Base-by-base conservation (phyloP, 257 asterid genomes). In the Ophiorrhiza pumila region DNA sequence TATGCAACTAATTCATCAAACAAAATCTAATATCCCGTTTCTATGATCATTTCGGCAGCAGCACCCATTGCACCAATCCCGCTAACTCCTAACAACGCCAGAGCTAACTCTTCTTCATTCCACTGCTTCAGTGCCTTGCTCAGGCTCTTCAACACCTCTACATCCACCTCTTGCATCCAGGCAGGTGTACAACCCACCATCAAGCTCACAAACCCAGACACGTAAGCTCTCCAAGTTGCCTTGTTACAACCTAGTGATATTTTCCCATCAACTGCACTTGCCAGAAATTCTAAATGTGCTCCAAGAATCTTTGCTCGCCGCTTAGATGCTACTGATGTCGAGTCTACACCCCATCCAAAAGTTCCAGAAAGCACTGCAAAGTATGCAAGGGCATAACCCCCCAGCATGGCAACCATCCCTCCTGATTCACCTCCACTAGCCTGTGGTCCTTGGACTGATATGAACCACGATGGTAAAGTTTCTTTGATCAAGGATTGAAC, bases 31-130 rank as follows among this genome's bases (percentile, higher is more conserved):
- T 70, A 31, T 22, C 83, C 90, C 71, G 85, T 47, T 74, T 78
- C 93, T 72, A 94, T 80, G 63, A 91, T 88, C 92, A 91, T 81
- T 82, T 94, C 98, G 11, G 98, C 98, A 66, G 99, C 96, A 60
- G 91, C 87, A 49, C 96, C 99, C 95, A 94, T 89, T 35, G 95
- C 92, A 56, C 73, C 74, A 71, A 90, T 63, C 49, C 99, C 99
- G 74, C 97, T 72, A 17, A 88, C 68, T 69, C 90, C 96, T 71
- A 94, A 85, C 72, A 94, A 76, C 2, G 91, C 90, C 87, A 91
- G 65, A 75, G 91, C 97, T 80, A 91, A 68, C 79, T 91, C 97
- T 64, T 86, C 97, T 84, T 94, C 99, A 35, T 87, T 78, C 97
- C 95, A 90, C 58, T 83, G 87, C 79, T 83, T 91, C 68, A 94